Evolutionary conservation across 257 asterid genomes (phyloP).

Genomic region (Capsicum pubescens): DNA sequence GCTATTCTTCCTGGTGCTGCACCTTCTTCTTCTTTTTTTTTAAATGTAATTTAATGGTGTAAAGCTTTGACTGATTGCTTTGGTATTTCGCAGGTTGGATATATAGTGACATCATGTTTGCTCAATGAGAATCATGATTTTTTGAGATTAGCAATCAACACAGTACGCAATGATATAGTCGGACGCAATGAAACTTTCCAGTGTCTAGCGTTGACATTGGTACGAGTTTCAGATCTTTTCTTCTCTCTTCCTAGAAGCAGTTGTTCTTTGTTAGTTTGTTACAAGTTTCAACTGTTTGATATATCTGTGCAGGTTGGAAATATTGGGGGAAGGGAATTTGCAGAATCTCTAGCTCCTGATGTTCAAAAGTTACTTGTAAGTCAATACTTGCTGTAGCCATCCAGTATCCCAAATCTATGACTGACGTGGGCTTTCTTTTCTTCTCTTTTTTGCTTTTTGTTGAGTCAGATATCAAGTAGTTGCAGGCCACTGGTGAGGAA

Average conservation of each 20-base stretch:
- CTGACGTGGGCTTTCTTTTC: background rate
- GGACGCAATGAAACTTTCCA: constrained; percentile 99
- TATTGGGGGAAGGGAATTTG: constrained; percentile 98
- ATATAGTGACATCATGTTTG: constrained; percentile 91
- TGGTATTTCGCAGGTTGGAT: constrained; percentile 80
- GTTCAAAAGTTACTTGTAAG: constrained; percentile 99
- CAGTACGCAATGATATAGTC: constrained; percentile 95
- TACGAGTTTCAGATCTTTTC: constrained; percentile 42
- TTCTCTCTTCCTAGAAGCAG: constrained; percentile 7
- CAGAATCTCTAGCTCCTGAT: constrained; percentile 99
- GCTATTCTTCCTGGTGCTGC: constrained; percentile 14
- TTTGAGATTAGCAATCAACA: constrained; percentile 91
- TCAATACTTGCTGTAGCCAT: constrained; percentile 38
- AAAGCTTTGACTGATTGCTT: constrained; percentile 34
- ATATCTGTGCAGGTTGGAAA: constrained; percentile 81
- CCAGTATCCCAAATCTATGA: constrained; percentile 10
- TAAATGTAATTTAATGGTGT: background rate
- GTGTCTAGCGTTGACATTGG: constrained; percentile 98
- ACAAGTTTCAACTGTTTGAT: constrained; percentile 30
- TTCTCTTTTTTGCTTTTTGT: constrained; percentile 31
- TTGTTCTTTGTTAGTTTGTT: constrained; percentile 1
- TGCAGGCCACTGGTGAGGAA: constrained; percentile 98
- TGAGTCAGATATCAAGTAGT: constrained; percentile 85
- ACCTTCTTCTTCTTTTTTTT: background rate
- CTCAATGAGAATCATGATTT: constrained; percentile 99